phyloP scores from a whole-genome alignment of 371 early-diverging fungal genomes.

The Circinella minor region DNA sequence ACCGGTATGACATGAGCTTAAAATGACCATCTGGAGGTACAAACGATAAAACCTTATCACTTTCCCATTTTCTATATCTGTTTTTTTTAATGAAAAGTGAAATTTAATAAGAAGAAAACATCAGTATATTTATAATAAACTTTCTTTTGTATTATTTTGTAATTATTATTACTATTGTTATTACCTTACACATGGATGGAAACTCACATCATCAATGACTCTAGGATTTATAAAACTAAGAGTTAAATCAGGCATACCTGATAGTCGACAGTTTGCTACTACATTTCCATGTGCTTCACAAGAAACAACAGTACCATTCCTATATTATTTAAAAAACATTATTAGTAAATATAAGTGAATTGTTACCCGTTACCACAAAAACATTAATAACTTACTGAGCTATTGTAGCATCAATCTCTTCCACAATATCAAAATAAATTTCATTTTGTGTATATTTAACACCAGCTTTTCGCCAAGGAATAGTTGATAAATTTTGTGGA shows the following conservation, averaged over 20 bases:
- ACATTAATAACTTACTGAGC: conserved; percentile 59
- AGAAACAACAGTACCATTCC: conserved; percentile 74
- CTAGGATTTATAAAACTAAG: conserved; percentile 75
- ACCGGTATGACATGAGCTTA: conserved; percentile 86
- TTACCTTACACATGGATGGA: conserved; percentile 89
- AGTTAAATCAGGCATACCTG: conserved; percentile 91
- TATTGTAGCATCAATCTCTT: conserved; percentile 85
- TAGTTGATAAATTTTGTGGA: conserved; percentile 69
- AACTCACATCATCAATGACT: conserved; percentile 81
- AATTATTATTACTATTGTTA: not conserved
- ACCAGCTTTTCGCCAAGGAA: conserved; percentile 90
- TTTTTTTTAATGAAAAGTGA: not conserved
- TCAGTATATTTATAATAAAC: not conserved
- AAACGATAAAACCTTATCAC: conserved; percentile 83
- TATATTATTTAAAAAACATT: conserved; percentile 18
- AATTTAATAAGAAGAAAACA: not conserved
- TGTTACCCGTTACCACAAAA: not conserved
- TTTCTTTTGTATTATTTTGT: not conserved
- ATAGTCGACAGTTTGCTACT: conserved; percentile 73
- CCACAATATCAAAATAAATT: conserved; percentile 90
- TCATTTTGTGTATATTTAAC: conserved; percentile 92
- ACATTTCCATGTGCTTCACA: conserved; percentile 85
- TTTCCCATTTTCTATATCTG: conserved; percentile 76
- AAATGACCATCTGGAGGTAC: conserved; percentile 95
- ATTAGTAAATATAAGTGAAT: not conserved